Evolutionary conservation across 345 rosid species (phyloP).

Genomic region (Populus simonii): DNA sequence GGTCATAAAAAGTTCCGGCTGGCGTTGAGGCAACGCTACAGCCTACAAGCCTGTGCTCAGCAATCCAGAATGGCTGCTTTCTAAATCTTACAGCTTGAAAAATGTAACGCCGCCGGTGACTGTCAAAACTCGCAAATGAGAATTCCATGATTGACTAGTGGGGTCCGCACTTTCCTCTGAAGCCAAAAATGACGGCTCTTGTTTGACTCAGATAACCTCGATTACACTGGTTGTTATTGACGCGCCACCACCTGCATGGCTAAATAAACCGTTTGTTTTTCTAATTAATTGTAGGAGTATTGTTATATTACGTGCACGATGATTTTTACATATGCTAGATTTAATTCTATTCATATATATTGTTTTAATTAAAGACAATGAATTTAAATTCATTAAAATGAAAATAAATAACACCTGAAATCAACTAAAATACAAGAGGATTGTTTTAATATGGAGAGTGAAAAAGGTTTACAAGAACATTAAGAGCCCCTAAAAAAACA

Average conservation of each 20-base stretch:
- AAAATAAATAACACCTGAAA: too few relatives aligned
- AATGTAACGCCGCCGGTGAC: constrained; percentile 1
- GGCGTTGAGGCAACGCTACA: not conserved
- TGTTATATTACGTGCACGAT: too few relatives aligned
- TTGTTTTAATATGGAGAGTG: too few relatives aligned
- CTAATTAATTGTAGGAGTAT: not conserved
- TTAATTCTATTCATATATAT: too few relatives aligned
- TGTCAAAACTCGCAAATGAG: constrained; percentile 4
- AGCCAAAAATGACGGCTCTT: not conserved
- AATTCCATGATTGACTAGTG: constrained; percentile 11
- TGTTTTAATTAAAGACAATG: too few relatives aligned
- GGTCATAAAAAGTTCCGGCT: not conserved
- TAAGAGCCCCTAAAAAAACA: too few relatives aligned
- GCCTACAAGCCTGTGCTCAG: not conserved
- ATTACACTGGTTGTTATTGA: not conserved
- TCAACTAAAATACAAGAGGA: too few relatives aligned
- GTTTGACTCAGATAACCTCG: not conserved
- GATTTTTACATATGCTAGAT: too few relatives aligned
- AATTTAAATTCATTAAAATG: too few relatives aligned
- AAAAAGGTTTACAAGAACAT: too few relatives aligned
- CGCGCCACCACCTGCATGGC: not conserved
- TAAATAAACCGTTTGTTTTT: too few relatives aligned
- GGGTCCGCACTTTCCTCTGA: not conserved
- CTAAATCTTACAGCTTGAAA: not conserved
- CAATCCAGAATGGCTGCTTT: constrained; percentile 7